Percentiles rank a stretch among this genome's conserved stretches.
phyloP scores from a whole-genome alignment of 73 alveolate species.

The Blepharisma japonicum region DNA sequence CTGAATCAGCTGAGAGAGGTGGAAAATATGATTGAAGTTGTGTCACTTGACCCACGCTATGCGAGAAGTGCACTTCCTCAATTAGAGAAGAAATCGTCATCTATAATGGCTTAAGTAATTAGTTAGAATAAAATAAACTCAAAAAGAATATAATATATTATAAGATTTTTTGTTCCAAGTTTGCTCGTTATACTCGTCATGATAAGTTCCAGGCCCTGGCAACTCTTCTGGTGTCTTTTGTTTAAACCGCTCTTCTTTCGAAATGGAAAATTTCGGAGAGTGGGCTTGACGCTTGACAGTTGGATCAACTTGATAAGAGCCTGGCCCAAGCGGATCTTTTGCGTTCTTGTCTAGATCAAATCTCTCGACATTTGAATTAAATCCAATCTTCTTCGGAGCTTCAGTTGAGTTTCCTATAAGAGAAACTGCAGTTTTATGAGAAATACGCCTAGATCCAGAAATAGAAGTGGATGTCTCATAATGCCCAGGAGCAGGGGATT shows the following conservation, averaged over 20 bases:
- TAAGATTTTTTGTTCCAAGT: constrained; percentile 16
- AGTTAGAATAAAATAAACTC: too few species aligned
- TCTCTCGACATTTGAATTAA: constrained; percentile 23
- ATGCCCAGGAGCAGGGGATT: constrained; percentile 33
- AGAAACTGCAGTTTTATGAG: too few species aligned
- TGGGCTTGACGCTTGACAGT: neutral
- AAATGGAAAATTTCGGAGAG: neutral
- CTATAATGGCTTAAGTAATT: too few species aligned
- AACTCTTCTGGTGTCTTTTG: neutral
- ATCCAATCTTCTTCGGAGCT: neutral
- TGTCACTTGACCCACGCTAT: too few species aligned
- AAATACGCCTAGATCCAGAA: too few species aligned
- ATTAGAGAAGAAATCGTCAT: too few species aligned
- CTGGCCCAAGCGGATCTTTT: constrained; percentile 4
- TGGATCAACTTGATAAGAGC: neutral
- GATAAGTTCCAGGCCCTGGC: constrained; percentile 31
- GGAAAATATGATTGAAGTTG: too few species aligned
- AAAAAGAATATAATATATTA: neutral
- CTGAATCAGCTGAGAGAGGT: too few species aligned
- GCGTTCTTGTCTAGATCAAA: neutral
- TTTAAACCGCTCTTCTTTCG: constrained; percentile 2
- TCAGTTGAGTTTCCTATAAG: too few species aligned
- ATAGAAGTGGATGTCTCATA: constrained; percentile 5
- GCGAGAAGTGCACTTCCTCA: too few species aligned
- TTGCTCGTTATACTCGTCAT: constrained; percentile 5